phyloP scores from a whole-genome alignment of 2,329 filamentous ascomycete species.

The Ophiocordyceps robertsii region DNA sequence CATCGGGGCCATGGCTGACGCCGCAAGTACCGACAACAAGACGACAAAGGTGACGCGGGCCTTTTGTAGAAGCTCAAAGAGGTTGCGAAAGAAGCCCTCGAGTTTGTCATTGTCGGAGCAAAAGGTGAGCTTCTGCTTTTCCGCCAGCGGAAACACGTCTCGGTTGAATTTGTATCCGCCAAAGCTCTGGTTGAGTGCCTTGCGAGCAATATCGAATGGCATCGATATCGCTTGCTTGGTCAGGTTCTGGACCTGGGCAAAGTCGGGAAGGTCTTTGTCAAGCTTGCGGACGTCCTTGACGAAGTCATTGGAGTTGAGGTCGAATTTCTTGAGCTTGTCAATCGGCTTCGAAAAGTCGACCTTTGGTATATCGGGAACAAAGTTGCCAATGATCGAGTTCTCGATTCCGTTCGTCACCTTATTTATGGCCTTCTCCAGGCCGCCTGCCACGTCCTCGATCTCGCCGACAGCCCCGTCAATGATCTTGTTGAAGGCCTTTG shows the following conservation, averaged over 20 bases:
- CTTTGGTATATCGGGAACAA: constrained; percentile 26
- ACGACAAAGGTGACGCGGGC: constrained; percentile 65
- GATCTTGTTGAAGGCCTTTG: constrained; percentile 33
- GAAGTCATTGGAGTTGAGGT: constrained; percentile 53
- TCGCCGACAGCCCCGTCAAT: constrained; percentile 41
- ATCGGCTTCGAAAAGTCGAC: constrained; percentile 56
- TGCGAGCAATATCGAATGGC: constrained; percentile 72
- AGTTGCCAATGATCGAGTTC: constrained; percentile 35
- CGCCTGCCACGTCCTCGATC: constrained; percentile 44
- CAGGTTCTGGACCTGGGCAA: constrained; percentile 70
- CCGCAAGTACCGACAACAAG: constrained; percentile 57
- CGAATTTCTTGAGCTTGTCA: constrained; percentile 52
- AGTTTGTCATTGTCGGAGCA: constrained; percentile 78
- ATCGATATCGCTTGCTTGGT: constrained; percentile 60
- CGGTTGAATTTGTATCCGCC: constrained; percentile 66
- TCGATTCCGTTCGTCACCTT: constrained; percentile 30
- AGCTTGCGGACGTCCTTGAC: constrained; percentile 56
- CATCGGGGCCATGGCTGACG: constrained; percentile 66
- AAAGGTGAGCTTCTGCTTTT: constrained; percentile 72
- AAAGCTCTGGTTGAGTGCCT: constrained; percentile 57
- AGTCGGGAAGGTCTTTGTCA: constrained; percentile 69
- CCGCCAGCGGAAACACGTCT: constrained; percentile 65
- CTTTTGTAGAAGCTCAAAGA: constrained; percentile 52
- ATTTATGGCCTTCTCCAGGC: constrained; percentile 33
- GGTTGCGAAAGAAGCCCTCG: constrained; percentile 65